Evolutionary conservation across 495 filamentous ascomycete genomes (phyloP).

Genomic region (Penicillium ochrochloron): DNA sequence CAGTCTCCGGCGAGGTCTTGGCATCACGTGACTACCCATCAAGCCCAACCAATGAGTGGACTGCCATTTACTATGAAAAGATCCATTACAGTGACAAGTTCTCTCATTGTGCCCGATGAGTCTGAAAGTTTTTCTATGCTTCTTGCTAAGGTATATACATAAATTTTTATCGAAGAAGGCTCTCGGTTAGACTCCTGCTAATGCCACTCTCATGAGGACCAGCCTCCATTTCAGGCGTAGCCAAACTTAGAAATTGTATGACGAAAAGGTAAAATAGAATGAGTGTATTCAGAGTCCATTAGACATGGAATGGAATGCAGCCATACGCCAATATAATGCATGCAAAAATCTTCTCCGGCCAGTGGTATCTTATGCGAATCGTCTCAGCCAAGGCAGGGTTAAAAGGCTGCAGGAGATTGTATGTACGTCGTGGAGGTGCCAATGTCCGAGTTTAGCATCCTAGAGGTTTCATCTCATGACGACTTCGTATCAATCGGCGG

Average conservation of each 20-base stretch:
- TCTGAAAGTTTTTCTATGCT: background rate
- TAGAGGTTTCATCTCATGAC: conserved; percentile 9
- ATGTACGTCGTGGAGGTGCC: conserved; percentile 19
- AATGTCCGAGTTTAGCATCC: conserved; percentile 1
- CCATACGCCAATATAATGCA: conserved; percentile 34
- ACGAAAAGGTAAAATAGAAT: background rate
- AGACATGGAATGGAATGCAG: conserved; percentile 12
- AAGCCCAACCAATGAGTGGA: background rate
- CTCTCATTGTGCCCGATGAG: background rate
- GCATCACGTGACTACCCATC: conserved; percentile 9
- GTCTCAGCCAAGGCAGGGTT: conserved; percentile 23
- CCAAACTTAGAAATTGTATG: background rate
- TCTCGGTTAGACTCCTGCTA: background rate
- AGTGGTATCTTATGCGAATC: conserved; percentile 46
- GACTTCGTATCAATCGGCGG: conserved; percentile 38
- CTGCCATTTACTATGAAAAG: background rate
- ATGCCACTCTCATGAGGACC: background rate
- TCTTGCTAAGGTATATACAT: background rate
- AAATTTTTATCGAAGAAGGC: background rate
- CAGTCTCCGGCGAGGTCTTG: conserved; percentile 19
- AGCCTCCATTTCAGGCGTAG: background rate
- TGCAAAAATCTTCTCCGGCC: conserved; percentile 24
- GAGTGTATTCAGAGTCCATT: conserved; percentile 9
- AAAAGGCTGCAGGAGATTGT: conserved; percentile 22
- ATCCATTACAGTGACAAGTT: background rate